Evolutionary conservation across 1,284 basidiomycete genomes (phyloP).

Genomic region (Pyrrhoderma noxium): DNA sequence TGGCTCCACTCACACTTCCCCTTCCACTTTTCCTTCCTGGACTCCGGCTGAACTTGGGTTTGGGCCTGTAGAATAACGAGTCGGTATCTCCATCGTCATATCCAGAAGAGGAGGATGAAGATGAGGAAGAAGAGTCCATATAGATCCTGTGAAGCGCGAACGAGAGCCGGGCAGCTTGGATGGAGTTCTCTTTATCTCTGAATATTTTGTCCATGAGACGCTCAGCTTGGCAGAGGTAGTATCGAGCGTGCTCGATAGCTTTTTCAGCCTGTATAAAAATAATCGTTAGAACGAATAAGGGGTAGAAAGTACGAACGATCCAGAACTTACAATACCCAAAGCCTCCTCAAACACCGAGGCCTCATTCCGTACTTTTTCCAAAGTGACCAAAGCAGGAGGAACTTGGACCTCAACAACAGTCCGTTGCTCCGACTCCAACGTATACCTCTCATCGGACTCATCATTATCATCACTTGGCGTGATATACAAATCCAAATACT

Average conservation of each 20-base stretch:
- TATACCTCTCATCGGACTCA: background rate
- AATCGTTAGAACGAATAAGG: no score
- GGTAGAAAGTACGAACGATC: no score
- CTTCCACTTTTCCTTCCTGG: no score
- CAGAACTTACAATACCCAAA: conserved; percentile 7
- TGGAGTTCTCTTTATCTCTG: conserved; percentile 7
- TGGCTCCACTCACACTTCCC: no score
- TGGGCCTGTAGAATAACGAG: background rate
- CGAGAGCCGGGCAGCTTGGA: conserved; percentile 9
- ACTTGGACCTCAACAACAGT: background rate
- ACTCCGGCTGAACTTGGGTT: background rate
- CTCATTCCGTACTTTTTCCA: conserved; percentile 5
- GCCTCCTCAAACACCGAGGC: conserved; percentile 4
- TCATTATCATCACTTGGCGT: background rate
- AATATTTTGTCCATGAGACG: conserved; percentile 10
- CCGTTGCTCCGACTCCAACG: background rate
- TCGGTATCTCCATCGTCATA: no score
- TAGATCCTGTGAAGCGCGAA: conserved; percentile 3
- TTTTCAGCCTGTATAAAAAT: conserved; percentile 3
- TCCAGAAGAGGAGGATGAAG: no score
- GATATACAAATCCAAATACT: conserved; percentile 6
- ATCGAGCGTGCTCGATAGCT: conserved; percentile 9
- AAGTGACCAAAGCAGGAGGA: background rate
- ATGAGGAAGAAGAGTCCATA: no score
- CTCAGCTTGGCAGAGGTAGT: conserved; percentile 9